These are phyloP conservation scores for Umbilicus rupestris DNA, from an alignment of 164 flowering plant species.

Conservation along the genomic window DNA sequence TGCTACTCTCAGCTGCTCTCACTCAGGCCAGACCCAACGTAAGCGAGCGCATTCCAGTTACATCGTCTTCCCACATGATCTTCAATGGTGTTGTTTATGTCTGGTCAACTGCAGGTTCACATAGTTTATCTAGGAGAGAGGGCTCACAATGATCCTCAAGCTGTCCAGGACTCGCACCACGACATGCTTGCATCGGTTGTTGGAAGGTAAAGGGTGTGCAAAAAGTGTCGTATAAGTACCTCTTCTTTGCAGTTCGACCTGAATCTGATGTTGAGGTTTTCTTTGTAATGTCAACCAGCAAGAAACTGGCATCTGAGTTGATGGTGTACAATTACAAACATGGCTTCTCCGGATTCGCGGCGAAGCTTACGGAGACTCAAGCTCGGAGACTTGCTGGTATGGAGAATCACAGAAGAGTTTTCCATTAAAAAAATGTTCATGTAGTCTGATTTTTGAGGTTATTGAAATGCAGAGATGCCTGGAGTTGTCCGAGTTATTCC, in stretches of 20 bases:
- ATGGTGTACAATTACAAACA: conserved; percentile 43
- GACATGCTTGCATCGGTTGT: conserved; percentile 27
- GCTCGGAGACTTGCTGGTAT: conserved; percentile 30
- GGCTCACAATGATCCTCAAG: conserved; percentile 23
- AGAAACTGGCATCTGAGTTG: conserved; percentile 23
- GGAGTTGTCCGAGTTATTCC: conserved; percentile 32
- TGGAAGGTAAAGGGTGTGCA: conserved; percentile 22
- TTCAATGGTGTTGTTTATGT: neutral
- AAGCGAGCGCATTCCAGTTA: neutral
- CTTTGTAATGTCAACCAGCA: conserved; percentile 18
- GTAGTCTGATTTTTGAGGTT: neutral
- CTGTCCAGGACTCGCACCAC: conserved; percentile 22
- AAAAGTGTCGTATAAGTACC: no score
- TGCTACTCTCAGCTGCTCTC: neutral
- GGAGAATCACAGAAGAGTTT: neutral
- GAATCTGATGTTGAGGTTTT: neutral
- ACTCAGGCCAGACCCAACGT: neutral
- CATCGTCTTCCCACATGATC: neutral
- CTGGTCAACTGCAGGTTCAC: conserved; percentile 20
- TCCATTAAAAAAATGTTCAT: neutral
- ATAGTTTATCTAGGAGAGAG: conserved; percentile 39
- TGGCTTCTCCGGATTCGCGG: conserved; percentile 55
- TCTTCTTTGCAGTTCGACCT: no score
- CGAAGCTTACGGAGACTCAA: conserved; percentile 31
- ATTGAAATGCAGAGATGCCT: conserved; percentile 23